Evolutionary conservation across 208 protist species (phyloP), one percentile per base, ranked within the genome.

Genomic region (Leishmania tropica): DNA sequence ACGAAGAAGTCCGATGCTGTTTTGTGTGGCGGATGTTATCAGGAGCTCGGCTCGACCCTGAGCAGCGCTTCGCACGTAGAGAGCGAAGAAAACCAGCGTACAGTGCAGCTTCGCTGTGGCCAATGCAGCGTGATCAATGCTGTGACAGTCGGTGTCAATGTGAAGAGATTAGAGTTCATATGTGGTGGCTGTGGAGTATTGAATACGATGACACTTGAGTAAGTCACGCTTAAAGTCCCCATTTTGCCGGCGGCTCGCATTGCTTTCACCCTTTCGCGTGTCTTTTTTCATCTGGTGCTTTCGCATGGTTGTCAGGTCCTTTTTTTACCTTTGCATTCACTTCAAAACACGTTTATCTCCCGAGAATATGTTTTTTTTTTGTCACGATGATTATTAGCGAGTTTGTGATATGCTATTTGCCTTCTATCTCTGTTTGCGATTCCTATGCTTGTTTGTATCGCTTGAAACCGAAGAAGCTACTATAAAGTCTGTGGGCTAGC

Each of bases 41-140:
- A 92, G 54, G 62, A 91, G 62, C 81, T 96, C 3, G 84, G 82
- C 7, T 71, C 51, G 7, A 71, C 74, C 1, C 56, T 51, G 21
- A 77, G 75, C 21, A 40, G 81, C 15, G 80, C 70, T 15, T 65
- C 67, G 1, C 45, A 42, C 28, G 60, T 40, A 42, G 75, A 64
- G n/a, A 70, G 37, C 45, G 75, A 79, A 48, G 77, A 87, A 35
- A 85, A 80, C n/a, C 76, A 72, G 67, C 85, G 91, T 13, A 92
- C 86, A 24, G 73, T 96, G 2, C 91, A 96, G 75, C 88, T 95
- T 31, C 90, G 89, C 0, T 96, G 93, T 78, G 92, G 93, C 17
- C 76, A 85, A 58, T 88, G 85, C 81, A 86, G 81, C 35, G 85
- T 83, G 37, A 81, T 88, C 53, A 88, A 96, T 72, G 87, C 89